Percentiles rank a stretch among this genome's conserved stretches.
These are phyloP conservation scores for Phytophthora aleatoria DNA, from an alignment of 352 stramenopile genomes.

Conservation along the genomic window DNA sequence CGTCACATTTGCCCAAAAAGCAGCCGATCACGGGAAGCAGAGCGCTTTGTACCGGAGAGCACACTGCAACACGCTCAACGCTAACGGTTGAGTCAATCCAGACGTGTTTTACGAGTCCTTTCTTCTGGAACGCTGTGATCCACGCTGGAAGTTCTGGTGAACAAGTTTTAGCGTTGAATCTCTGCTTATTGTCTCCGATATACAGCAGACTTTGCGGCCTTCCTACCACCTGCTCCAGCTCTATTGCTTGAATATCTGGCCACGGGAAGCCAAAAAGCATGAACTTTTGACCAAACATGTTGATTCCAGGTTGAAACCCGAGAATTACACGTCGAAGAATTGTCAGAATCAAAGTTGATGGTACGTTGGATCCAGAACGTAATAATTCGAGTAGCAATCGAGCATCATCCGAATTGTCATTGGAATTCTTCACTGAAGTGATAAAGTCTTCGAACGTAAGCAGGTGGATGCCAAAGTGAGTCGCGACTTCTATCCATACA, in stretches of 20 bases:
- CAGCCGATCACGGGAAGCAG: constrained; percentile 36
- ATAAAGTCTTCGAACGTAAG: constrained; percentile 38
- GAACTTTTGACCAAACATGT: constrained; percentile 35
- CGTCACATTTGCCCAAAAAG: constrained; percentile 30
- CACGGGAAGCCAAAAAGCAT: constrained; percentile 54
- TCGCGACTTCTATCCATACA: constrained; percentile 12
- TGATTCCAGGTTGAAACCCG: constrained; percentile 12
- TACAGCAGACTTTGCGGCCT: constrained; percentile 22
- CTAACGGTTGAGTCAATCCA: constrained; percentile 21
- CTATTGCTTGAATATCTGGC: constrained; percentile 22
- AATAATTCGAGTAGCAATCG: constrained; percentile 31
- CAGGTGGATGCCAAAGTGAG: constrained; percentile 32
- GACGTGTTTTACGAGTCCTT: constrained; percentile 22
- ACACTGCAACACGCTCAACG: constrained; percentile 1
- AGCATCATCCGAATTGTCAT: constrained; percentile 17
- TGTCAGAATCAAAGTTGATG: constrained; percentile 30
- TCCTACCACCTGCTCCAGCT: constrained; percentile 41
- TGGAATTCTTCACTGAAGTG: constrained; percentile 24
- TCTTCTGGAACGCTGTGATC: constrained; percentile 22
- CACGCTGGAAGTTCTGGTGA: constrained; percentile 19
- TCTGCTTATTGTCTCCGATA: constrained; percentile 3
- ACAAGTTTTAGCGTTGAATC: constrained; percentile 8
- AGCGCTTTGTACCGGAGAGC: constrained; percentile 2
- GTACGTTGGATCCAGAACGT: constrained; percentile 36
- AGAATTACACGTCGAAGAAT: constrained; percentile 33